Base-by-base conservation (phyloP, 208 protist genomes). In the Endotrypanum monterogeii region DNA sequence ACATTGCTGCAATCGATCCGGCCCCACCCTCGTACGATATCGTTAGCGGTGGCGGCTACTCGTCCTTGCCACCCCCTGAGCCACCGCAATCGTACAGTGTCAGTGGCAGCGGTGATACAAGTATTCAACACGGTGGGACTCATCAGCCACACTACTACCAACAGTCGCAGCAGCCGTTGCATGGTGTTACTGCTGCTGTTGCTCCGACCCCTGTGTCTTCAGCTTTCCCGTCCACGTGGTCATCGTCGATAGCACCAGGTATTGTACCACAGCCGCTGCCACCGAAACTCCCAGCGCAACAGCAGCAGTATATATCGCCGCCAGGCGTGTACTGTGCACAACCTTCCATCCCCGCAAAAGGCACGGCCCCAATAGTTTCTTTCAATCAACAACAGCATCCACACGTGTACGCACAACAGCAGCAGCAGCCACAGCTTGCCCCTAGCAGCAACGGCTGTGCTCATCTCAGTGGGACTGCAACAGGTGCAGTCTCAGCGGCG, bases 11-110 rank as follows among this genome's bases (percentile, higher is more conserved):
- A 70, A 32, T 28, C 28, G 66, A 70, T 11, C 56, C 79, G 20
- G 67, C 70, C 54, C 74, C 80, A 57, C 82, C 76, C 68, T 66
- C 71, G 44, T 76, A 74, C 41, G 70, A 74, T n/a, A 46, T 68
- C 41, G 28, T 65, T 25, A 46, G 46, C 60, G 63, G 44, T 39
- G 74, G 62, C 46, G 65, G 71, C 65, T 76, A 81, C 73, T 70
- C 76, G 51, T 71, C 37, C 18, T 39, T 41, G 51, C n/a, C 66
- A 65, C 54, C 74, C n/a, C 46, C 71, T 44, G 52, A 41, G 46
- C 73, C 30, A 61, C 76, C 51, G 44, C 69, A 58, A 44, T 55
- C 54, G 55, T 48, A 55, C 60, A 30, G 18, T 35, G 60, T 32
- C 23, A 48, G 41, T 41, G 18, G 18, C 72, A 41, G 32, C 50